Evolutionary conservation across 2,329 filamentous ascomycete species (phyloP), one percentile per base, ranked within the genome.

Genomic region (Cyphellophora attinorum): DNA sequence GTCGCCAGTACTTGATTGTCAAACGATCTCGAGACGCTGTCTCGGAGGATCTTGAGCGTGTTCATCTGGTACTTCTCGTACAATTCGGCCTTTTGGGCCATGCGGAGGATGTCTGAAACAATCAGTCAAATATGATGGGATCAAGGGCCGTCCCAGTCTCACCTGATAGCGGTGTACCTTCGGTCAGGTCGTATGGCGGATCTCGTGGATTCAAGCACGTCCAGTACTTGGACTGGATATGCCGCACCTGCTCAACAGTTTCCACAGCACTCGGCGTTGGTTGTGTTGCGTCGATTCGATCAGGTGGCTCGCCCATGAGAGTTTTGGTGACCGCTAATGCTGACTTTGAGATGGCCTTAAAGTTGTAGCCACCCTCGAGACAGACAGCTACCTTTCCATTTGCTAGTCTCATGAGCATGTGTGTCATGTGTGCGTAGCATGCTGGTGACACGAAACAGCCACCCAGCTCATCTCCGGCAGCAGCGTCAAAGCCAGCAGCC

Each of bases 361-460:
- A 74, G 50, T 96, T 96, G 60, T 98, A 98, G 6, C 91, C 91
- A 14, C 91, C 91, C 62, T 98, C 91, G 2, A 98, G 69, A 53
- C 88, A 95, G 6, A 95, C 89, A 2, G 85, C 83, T 11, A 98
- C 72, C 53, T 88, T 94, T 17, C 91, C 91, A 29, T 79, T 72
- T 1, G 91, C 89, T 13, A 98, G 68, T 2, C 85, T 86, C 88
- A 95, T 96, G 31, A 98, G 74, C 89, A 96, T 95, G 54, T 95
- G 86, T 11, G 91, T 96, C 91, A 98, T 96, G 54, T 98, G 89
- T 11, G 88, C 85, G 55, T 96, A 98, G 54, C 91, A 93, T 4
- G 78, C 64, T 0, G 91, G 91, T 1, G 86, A 81, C 4, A 98
- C 91, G 52, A 85, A 89, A 56, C 91, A 98, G 19, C 83, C 85